Conservation (phyloP, 805 yeast genomes). For the Kurtzmaniella fragi region DNA sequence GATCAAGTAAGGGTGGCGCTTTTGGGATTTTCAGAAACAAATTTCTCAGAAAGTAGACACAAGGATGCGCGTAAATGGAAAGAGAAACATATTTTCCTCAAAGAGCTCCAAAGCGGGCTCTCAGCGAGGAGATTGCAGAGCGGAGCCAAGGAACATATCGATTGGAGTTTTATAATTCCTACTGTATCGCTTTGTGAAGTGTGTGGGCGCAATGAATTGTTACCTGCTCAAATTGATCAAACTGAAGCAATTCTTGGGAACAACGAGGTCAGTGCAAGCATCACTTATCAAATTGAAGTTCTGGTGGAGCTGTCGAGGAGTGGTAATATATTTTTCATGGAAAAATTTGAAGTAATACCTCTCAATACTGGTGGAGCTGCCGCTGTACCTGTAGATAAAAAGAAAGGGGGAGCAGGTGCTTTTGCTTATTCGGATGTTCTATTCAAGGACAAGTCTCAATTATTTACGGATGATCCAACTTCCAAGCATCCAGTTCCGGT, state of each 20-base stretch:
- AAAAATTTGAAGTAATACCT: conserved; percentile 3
- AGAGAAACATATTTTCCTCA: conserved; percentile 4
- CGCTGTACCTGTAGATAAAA: background rate
- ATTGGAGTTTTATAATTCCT: background rate
- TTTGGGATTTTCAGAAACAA: conserved; percentile 3
- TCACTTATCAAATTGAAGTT: conserved; percentile 4
- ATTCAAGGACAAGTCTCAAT: background rate
- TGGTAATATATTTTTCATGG: conserved; percentile 1
- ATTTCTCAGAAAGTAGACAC: background rate
- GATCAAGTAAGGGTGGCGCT: conserved; percentile 3
- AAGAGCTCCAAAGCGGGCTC: background rate
- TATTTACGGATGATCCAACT: background rate
- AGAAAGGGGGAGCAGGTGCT: background rate
- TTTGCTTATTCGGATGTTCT: background rate
- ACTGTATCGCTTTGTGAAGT: conserved; percentile 1
- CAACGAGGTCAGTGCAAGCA: conserved; percentile 1
- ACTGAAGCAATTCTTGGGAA: background rate
- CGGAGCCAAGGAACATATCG: background rate
- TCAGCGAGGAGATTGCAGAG: background rate
- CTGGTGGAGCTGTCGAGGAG: background rate
- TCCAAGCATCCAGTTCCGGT: background rate
- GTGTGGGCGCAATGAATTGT: background rate
- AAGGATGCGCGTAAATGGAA: conserved; percentile 2
- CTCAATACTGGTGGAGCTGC: background rate
- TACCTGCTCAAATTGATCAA: conserved; percentile 1